Conservation (phyloP, 768 basidiomycete genomes). For the Leccinum uliginosum region DNA sequence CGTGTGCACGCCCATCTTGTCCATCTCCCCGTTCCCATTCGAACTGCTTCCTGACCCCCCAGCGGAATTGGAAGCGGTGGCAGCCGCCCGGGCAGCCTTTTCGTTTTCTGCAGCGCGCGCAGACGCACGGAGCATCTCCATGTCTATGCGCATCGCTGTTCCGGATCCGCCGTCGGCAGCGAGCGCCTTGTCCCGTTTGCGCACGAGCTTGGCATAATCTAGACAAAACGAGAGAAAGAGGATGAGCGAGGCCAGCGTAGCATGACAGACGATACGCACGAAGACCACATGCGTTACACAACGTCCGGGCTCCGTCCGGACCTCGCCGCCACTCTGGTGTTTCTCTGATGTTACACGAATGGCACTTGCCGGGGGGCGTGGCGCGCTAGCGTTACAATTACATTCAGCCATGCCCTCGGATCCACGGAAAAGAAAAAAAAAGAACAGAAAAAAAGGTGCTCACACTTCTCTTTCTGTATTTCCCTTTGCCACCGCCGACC, state of each 20-base stretch:
- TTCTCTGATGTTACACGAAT: constrained; percentile 83
- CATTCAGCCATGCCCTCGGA: constrained; percentile 14
- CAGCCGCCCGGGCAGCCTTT: constrained; percentile 27
- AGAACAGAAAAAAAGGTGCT: constrained; percentile 31
- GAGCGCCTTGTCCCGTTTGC: constrained; percentile 66
- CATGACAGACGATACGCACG: constrained; percentile 39
- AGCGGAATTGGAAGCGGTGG: constrained; percentile 25
- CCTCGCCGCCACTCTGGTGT: constrained; percentile 88
- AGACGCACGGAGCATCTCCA: constrained; percentile 73
- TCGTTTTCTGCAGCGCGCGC: constrained; percentile 51
- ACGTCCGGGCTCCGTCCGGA: constrained; percentile 76
- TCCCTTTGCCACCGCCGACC: constrained; percentile 49
- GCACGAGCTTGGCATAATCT: constrained; percentile 80
- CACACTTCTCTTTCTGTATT: constrained; percentile 83
- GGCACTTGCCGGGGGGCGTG: constrained; percentile 81
- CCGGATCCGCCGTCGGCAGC: constrained; percentile 48
- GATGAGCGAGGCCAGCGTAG: neutral
- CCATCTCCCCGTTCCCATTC: constrained; percentile 12
- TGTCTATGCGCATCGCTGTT: constrained; percentile 51
- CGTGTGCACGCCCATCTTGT: constrained; percentile 43
- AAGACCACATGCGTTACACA: constrained; percentile 83
- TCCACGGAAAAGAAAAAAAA: neutral
- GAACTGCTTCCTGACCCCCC: constrained; percentile 5
- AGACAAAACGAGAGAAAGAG: neutral
- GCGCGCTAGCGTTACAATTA: constrained; percentile 55